These are phyloP conservation scores for Botrytis porri DNA, from an alignment of 2,329 filamentous ascomycete genomes.

Conservation along the genomic window DNA sequence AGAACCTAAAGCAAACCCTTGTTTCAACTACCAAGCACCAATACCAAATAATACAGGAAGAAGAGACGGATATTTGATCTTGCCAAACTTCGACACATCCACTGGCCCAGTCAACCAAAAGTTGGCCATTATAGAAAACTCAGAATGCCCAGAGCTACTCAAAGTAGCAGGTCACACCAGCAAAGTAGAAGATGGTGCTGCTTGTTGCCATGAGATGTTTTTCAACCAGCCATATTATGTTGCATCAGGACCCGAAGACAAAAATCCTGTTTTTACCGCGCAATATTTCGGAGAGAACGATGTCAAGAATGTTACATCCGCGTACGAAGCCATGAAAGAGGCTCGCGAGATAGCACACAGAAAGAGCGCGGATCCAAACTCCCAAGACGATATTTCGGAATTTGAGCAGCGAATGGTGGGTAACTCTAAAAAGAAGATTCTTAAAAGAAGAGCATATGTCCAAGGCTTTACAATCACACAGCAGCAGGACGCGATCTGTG, in stretches of 20 bases:
- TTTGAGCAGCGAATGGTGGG: neutral
- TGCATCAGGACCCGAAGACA: neutral
- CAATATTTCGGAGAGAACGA: neutral
- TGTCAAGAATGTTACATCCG: neutral
- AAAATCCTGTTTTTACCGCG: neutral
- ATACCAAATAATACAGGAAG: too few relatives aligned
- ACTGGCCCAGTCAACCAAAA: neutral
- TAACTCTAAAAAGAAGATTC: neutral
- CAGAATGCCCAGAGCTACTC: neutral
- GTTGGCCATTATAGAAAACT: neutral
- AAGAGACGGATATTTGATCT: neutral
- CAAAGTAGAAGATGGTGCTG: neutral
- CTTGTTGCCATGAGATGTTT: neutral
- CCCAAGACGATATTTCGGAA: neutral
- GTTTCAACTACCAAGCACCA: neutral
- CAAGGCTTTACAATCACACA: neutral
- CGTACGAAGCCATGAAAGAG: conserved; percentile 3
- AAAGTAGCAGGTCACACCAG: neutral
- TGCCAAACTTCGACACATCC: neutral
- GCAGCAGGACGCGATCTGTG: neutral
- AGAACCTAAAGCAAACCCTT: neutral
- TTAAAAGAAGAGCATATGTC: neutral
- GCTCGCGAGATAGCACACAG: neutral
- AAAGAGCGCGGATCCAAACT: neutral
- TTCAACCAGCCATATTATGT: neutral